These are phyloP conservation scores for Venturia pyrina DNA, from an alignment of 2,329 filamentous ascomycete genomes.

Conservation along the genomic window DNA sequence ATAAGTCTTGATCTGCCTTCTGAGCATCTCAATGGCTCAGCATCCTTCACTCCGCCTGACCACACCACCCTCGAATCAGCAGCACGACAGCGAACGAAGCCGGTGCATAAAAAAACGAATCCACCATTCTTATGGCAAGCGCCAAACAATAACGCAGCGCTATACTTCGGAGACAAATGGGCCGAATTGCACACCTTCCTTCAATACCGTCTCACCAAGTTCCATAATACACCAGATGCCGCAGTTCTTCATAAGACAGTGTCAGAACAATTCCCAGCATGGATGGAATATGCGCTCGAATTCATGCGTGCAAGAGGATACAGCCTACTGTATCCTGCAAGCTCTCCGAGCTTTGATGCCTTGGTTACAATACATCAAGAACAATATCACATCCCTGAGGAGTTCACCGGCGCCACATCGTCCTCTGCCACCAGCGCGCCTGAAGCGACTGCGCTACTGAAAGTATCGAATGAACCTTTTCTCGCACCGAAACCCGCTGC, in stretches of 20 bases:
- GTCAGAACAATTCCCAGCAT: conserved; percentile 60
- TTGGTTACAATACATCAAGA: conserved; percentile 72
- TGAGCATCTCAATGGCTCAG: conserved; percentile 50
- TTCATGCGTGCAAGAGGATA: conserved; percentile 70
- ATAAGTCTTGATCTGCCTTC: conserved; percentile 70
- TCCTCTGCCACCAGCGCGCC: neutral
- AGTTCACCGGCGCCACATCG: conserved; percentile 28
- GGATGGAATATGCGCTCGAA: conserved; percentile 69
- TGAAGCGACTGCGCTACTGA: neutral
- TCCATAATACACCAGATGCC: conserved; percentile 18
- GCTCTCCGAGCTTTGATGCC: conserved; percentile 35
- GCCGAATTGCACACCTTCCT: conserved; percentile 74
- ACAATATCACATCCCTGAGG: conserved; percentile 62
- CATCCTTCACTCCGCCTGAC: conserved; percentile 41
- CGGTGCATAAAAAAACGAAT: conserved; percentile 20
- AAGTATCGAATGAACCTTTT: neutral
- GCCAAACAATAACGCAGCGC: conserved; percentile 68
- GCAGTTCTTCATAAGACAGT: conserved; percentile 42
- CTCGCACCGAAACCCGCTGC: neutral
- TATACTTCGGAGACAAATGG: conserved; percentile 84
- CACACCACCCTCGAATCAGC: conserved; percentile 22
- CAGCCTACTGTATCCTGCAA: conserved; percentile 66
- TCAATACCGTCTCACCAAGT: conserved; percentile 44
- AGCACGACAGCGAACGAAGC: conserved; percentile 20
- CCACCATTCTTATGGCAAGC: conserved; percentile 75